Evolutionary conservation across 371 early-diverging fungal species (phyloP).

Genomic region (Mucor lusitanicus): DNA sequence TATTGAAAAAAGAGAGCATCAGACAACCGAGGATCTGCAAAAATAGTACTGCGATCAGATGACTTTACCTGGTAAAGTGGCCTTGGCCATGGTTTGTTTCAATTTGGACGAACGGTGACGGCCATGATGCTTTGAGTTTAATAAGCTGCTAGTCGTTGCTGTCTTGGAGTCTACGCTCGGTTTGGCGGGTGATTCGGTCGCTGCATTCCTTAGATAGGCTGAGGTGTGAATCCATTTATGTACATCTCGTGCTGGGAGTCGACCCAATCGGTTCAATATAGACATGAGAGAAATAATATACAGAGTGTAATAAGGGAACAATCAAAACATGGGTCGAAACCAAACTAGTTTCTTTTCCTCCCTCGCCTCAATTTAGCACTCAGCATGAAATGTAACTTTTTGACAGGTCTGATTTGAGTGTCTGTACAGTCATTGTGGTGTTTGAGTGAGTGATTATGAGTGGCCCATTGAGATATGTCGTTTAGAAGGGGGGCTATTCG

Average conservation of each 20-base stretch:
- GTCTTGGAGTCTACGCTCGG: background rate
- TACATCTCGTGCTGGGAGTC: background rate
- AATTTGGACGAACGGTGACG: slow-evolving; percentile 10
- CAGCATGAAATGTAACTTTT: background rate
- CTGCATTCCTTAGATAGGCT: background rate
- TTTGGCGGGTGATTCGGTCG: background rate
- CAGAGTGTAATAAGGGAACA: background rate
- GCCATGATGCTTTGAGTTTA: background rate
- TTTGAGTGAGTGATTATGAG: too few species aligned
- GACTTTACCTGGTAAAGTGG: slow-evolving; percentile 9
- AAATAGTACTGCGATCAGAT: background rate
- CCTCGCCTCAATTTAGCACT: background rate
- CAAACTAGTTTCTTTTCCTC: background rate
- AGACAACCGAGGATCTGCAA: background rate
- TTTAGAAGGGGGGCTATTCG: too few species aligned
- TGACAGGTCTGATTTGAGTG: background rate
- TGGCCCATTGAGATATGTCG: too few species aligned
- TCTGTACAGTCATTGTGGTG: background rate
- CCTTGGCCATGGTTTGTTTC: slow-evolving; percentile 2
- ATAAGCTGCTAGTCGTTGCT: background rate
- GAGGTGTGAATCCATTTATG: background rate
- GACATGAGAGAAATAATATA: background rate
- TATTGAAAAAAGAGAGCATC: background rate
- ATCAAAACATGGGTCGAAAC: slow-evolving; percentile 8
- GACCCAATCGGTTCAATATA: slow-evolving; percentile 2